These are phyloP conservation scores for Malus domestica DNA, from an alignment of 306 rosid species.

Conservation along the genomic window ASM211411v1 NC_041803.1:40708501-40709000, in stretches of 20 bases:
- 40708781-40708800: background rate
- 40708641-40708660: too few species aligned
- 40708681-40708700: too few species aligned
- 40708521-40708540: too few species aligned
- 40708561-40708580: too few species aligned
- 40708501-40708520: too few species aligned
- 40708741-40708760: background rate
- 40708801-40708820: background rate
- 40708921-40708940: constrained; percentile 39
- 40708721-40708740: too few species aligned
- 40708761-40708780: background rate
- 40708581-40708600: too few species aligned
- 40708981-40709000: constrained; percentile 33
- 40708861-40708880: constrained; percentile 52
- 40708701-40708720: too few species aligned
- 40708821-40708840: constrained; percentile 29
- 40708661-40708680: too few species aligned
- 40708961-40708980: constrained; percentile 31
- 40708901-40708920: constrained; percentile 7
- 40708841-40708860: constrained; percentile 27
- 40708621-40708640: too few species aligned
- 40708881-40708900: constrained; percentile 30
- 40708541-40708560: too few species aligned
- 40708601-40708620: too few species aligned
- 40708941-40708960: constrained; percentile 55